Evolutionary conservation across 257 asterid species (phyloP), one percentile per base, ranked within the genome.

Genomic region (Ilex asprella): DNA sequence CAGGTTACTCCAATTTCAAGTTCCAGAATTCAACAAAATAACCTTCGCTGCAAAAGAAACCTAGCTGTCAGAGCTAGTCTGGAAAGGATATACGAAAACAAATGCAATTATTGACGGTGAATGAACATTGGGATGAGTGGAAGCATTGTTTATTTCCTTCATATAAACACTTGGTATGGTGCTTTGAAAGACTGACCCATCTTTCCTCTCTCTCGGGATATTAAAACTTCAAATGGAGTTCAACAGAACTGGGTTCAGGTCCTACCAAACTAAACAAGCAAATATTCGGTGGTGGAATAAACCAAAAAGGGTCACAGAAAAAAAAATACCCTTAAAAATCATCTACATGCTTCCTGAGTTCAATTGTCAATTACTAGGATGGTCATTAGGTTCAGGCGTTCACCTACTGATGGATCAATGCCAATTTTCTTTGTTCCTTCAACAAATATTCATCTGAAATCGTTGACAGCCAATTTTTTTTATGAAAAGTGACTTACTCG

Each of bases 21-120:
- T 35, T 66, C 61, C 60, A 55, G 57, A 60, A 9, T 61, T 78
- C 71, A 84, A 76, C 95, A 87, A 58, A 82, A 86, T 6, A 75
- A 67, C 68, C 88, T 74, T 49, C 82, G 81, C 86, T 84, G 83
- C 75, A 69, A 55, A 61, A 31, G 57, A 55, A 60, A 46, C 41
- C 41, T 4, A 8, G 5, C 5, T 0, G 8, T 35, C 41, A 35
- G 41, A 35, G 41, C 41, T 35, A 3, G 41, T 35, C 41, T 8
- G 8, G 41, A 35, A 35, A 35, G 41, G 41, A 35, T 8, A 8
- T 35, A 35, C 8, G 41, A 35, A 35, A 3, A 35, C 41, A 35
- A 21, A 8, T 35, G 41, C 41, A 35, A 0, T 35, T 35, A 35
- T 8, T 35, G n/a, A 14, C 1, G n/a, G n/a, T 11, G 3, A 10